Percentiles rank a stretch among this genome's conserved stretches.
phyloP scores from a whole-genome alignment of 73 alveolate species.

The Paramecium sexaurelia region DNA sequence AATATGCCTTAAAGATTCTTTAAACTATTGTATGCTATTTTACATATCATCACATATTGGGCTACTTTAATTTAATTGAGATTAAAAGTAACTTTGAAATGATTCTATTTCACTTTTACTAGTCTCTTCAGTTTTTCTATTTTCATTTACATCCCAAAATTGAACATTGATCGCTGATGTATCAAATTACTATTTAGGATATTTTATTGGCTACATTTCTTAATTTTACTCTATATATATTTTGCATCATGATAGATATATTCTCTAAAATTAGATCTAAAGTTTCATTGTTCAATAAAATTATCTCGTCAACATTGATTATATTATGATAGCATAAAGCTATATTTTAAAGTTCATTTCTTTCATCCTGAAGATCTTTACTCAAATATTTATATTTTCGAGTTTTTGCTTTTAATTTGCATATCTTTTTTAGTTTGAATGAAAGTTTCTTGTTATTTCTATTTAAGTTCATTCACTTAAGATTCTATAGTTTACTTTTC shows the following conservation, averaged over 20 bases:
- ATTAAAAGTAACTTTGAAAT: slow-evolving; percentile 6
- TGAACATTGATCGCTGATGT: not conserved
- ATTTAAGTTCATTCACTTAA: not conserved
- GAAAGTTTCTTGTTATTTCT: not conserved
- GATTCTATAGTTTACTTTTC: not conserved
- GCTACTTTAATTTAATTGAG: not conserved
- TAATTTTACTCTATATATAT: not conserved
- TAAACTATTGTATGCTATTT: not conserved
- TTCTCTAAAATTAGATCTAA: slow-evolving; percentile 9
- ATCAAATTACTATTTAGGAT: slow-evolving; percentile 18
- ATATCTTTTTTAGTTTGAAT: slow-evolving; percentile 24
- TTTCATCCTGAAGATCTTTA: slow-evolving; percentile 28
- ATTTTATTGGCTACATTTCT: not conserved
- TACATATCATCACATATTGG: not conserved
- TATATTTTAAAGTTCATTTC: not conserved
- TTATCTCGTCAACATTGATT: slow-evolving; percentile 10
- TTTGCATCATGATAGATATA: not conserved
- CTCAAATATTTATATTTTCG: slow-evolving; percentile 23
- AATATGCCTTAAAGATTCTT: slow-evolving; percentile 21
- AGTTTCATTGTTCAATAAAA: not conserved
- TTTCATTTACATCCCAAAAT: slow-evolving; percentile 28
- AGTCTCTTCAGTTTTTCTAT: slow-evolving; percentile 2
- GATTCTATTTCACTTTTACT: slow-evolving; percentile 42
- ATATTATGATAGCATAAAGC: not conserved
- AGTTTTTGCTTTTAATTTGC: not conserved